Percentiles rank a stretch among this genome's conserved stretches.
Conservation (phyloP, 306 rosid genomes). For the Castanea mollissima region DNA sequence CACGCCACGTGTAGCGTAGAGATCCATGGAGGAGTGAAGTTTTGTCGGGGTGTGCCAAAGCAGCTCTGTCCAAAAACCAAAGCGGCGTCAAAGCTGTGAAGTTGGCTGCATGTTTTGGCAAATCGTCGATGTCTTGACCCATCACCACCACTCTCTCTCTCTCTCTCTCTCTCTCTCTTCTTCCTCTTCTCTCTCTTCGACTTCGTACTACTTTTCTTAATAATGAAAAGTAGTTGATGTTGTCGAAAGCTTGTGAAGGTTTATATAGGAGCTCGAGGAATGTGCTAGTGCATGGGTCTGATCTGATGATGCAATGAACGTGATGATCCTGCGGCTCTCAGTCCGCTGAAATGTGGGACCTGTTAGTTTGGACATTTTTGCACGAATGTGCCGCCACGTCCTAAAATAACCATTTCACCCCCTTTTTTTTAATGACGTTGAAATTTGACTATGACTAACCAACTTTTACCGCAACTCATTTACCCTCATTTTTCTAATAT, state of each 20-base stretch:
- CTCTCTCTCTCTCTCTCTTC: neutral
- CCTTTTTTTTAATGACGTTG: too few species aligned
- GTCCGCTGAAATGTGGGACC: neutral
- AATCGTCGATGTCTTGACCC: slow-evolving; percentile 67
- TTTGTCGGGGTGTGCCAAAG: slow-evolving; percentile 73
- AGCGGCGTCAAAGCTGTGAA: slow-evolving; percentile 82
- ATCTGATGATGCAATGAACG: too few species aligned
- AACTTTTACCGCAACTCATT: too few species aligned
- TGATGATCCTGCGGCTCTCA: neutral
- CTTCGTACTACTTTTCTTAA: too few species aligned
- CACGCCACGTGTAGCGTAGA: slow-evolving; percentile 72
- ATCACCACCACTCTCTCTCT: neutral
- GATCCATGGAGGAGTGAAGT: slow-evolving; percentile 74
- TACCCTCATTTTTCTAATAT: too few species aligned
- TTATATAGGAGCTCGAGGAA: neutral
- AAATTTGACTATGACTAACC: too few species aligned
- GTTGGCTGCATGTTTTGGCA: slow-evolving; percentile 84
- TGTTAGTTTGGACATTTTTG: neutral
- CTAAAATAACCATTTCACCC: too few species aligned
- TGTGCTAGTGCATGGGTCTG: too few species aligned
- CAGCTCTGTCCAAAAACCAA: slow-evolving; percentile 85
- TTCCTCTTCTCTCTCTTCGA: neutral
- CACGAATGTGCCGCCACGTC: too few species aligned
- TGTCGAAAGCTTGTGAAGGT: neutral
- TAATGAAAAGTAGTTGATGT: too few species aligned